Percentiles rank a stretch among this genome's conserved stretches.
These are phyloP conservation scores for Annulohypoxylon maeteangense DNA, from an alignment of 495 filamentous ascomycete genomes.

Conservation along the genomic window DNA sequence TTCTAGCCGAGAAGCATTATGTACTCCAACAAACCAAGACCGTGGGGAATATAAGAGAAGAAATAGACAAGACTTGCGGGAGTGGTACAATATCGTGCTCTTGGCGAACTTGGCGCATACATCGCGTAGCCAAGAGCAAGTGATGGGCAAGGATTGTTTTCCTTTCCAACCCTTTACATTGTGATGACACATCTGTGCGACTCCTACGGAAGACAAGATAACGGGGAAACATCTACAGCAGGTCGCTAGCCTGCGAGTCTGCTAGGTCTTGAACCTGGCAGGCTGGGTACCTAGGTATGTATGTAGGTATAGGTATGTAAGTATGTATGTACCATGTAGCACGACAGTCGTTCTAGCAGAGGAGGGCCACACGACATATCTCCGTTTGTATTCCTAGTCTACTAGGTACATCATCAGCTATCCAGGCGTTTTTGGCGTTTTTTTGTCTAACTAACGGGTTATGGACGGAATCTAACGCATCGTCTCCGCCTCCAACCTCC, in stretches of 20 bases:
- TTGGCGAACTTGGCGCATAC: conserved; percentile 47
- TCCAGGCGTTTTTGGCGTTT: too few relatives aligned
- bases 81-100: conserved; percentile 43
- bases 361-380: conserved; percentile 17
- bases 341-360: conserved; percentile 31
- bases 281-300: too few relatives aligned
- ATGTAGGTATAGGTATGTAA: too few relatives aligned
- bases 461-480: conserved; percentile 23
- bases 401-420: neutral
- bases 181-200: conserved; percentile 41
- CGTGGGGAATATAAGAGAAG: conserved; percentile 22
- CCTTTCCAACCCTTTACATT: conserved; percentile 35
- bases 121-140: conserved; percentile 41
- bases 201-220: conserved; percentile 34
- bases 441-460: conserved; percentile 17
- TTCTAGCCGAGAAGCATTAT: conserved; percentile 36
- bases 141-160: conserved; percentile 40
- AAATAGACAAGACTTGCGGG: conserved; percentile 22
- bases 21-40: conserved; percentile 31
- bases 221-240: conserved; percentile 29
- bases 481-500: conserved; percentile 37
- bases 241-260: neutral
- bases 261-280: neutral
- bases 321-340: conserved; percentile 22
- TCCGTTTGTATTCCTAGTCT: conserved; percentile 11